Base-by-base conservation (phyloP, 169 alveolate genomes). In the Babesia ovis region DNA sequence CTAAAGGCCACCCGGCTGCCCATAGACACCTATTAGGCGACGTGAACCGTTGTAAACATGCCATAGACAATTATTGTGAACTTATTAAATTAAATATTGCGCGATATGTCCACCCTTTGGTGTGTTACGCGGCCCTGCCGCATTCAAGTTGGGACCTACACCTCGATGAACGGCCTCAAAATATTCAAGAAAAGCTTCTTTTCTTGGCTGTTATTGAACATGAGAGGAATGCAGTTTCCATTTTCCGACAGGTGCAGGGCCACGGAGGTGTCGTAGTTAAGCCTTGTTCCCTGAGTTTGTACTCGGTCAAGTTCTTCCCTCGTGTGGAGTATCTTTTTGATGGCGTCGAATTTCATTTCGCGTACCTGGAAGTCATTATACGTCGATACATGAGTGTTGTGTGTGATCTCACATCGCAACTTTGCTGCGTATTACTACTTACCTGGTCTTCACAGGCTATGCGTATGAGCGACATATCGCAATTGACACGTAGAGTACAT, bases 171-270 rank as follows among this genome's bases (percentile, higher is more conserved):
- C n/a, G 88, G 90, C 64, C 80, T 56, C 74, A 89, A 42, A 29
- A 89, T 72, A 68, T 71, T 86, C 43, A 91, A 67, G 42, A 91
- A 91, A 45, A 87, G 62, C 55, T 77, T 91, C 72, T 91, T 91
- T 51, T 91, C 95, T 37, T 91, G 89, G 25, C 81, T 58, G 39
- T 73, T 85, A 77, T 79, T 91, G 79, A 91, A 91, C 81, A 83
- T 85, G 39, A 91, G 66, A 18, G 95, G 95, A 45, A 91, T 91
- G 67, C 95, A 91, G 64, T 91, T 91, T 4, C 95, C 95, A 53
- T 91, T 91, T 58, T 91, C 95, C 67, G 68, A 75, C 50, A 91
- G 84, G 43, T 91, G 95, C 54, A 91, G 77, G 25, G 95, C 95
- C 39, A 91, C 92, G 43, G 94, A 85, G 59, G 84, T 91, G 48